Percentiles rank a stretch among this genome's conserved stretches.
phyloP scores from a whole-genome alignment of 805 yeast species.

The Myxozyma lipomycoides region DNA sequence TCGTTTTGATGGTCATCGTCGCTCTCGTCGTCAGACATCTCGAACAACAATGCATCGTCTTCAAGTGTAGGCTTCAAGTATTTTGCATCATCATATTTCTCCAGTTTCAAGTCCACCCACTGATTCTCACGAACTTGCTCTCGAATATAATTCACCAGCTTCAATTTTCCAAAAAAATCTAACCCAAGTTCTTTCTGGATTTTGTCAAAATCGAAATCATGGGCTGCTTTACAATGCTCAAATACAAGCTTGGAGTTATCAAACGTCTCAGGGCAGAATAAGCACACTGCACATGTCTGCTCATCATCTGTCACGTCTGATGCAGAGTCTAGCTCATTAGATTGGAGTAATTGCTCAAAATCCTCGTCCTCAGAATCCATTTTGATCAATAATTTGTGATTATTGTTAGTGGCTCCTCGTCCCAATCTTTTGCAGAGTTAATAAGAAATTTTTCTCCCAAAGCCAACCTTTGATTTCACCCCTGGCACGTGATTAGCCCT shows the following conservation, averaged over 20 bases:
- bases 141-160: conserved; percentile 33
- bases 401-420: no score
- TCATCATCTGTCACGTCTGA: conserved; percentile 32
- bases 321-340: conserved; percentile 32
- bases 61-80: conserved; percentile 7
- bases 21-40: conserved; percentile 14
- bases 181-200: conserved; percentile 22
- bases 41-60: conserved; percentile 18
- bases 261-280: conserved; percentile 25
- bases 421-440: no score
- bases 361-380: background rate
- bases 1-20: conserved; percentile 5
- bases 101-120: conserved; percentile 13
- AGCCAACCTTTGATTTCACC: background rate
- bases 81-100: conserved; percentile 5
- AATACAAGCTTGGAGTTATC: conserved; percentile 27
- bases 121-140: conserved; percentile 6
- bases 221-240: conserved; percentile 25
- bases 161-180: conserved; percentile 32
- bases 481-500: background rate
- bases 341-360: background rate
- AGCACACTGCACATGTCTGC: conserved; percentile 27
- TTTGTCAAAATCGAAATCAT: conserved; percentile 28
- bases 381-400: background rate
- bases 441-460: background rate